A percentile compares a stretch with the other conserved stretches of the same genome.
Evolutionary conservation across 345 rosid genomes (phyloP).

Genomic region (Lepidium sativum): DNA sequence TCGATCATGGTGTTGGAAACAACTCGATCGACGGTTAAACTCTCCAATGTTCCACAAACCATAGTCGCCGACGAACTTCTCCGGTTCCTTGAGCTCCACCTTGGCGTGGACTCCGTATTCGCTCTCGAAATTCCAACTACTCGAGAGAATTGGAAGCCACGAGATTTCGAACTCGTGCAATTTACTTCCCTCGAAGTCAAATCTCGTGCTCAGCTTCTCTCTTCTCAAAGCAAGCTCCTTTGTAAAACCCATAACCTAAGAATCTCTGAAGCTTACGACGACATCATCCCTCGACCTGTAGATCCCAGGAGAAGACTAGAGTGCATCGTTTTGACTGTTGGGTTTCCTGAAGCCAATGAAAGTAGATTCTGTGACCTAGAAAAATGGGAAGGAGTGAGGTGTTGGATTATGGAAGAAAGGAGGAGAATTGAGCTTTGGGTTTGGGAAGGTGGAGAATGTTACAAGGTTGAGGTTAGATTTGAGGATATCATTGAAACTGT

Average conservation of each 20-base stretch:
- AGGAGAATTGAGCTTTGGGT: conserved; percentile 68
- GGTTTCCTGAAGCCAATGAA: conserved; percentile 39
- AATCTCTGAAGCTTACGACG: conserved; percentile 53
- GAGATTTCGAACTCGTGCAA: conserved; percentile 69
- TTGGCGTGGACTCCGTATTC: conserved; percentile 58
- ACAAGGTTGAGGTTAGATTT: conserved; percentile 53
- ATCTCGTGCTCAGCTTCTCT: conserved; percentile 36
- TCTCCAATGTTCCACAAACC: conserved; percentile 58
- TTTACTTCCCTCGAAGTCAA: conserved; percentile 53
- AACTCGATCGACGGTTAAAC: conserved; percentile 44
- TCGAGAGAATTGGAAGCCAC: conserved; percentile 72
- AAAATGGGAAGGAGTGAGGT: conserved; percentile 56
- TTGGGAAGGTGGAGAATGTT: conserved; percentile 37
- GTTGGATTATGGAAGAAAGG: conserved; percentile 80
- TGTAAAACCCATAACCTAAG: conserved; percentile 45
- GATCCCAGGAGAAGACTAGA: conserved; percentile 34
- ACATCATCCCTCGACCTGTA: conserved; percentile 63
- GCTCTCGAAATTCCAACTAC: conserved; percentile 64
- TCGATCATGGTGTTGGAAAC: conserved; percentile 11
- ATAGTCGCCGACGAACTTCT: conserved; percentile 59
- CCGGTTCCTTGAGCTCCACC: conserved; percentile 48
- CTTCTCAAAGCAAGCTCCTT: conserved; percentile 37
- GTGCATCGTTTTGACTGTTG: conserved; percentile 40
- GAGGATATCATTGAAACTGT: conserved; percentile 69
- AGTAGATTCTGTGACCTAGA: conserved; percentile 43